Conservation (phyloP, 2,329 filamentous ascomycete genomes). For the Fusarium drepaniforme region DNA sequence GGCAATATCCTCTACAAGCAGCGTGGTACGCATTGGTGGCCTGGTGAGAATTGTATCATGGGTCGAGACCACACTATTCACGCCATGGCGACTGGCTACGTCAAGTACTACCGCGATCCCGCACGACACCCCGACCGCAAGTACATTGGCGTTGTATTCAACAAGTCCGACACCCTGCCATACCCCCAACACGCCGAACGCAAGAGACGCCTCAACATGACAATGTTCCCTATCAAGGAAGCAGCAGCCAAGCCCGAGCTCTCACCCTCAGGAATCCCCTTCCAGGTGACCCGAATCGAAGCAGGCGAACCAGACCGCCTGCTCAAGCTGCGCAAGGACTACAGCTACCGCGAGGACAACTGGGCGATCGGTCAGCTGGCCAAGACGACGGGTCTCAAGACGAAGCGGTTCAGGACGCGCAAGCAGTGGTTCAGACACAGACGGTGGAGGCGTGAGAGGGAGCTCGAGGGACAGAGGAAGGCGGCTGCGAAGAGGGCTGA, state of each 20-base stretch:
- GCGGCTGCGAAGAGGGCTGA: slow-evolving; percentile 50
- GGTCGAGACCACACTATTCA: slow-evolving; percentile 98
- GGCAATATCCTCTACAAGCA: slow-evolving; percentile 99
- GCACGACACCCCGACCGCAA: slow-evolving; percentile 84
- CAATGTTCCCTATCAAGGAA: slow-evolving; percentile 62
- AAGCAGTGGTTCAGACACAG: slow-evolving; percentile 61
- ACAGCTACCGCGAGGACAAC: slow-evolving; percentile 72
- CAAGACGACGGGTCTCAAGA: slow-evolving; percentile 62
- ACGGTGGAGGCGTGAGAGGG: slow-evolving; percentile 57
- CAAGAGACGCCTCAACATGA: slow-evolving; percentile 81
- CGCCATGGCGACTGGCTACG: slow-evolving; percentile 86
- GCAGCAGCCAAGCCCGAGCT: slow-evolving; percentile 53
- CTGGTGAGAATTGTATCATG: slow-evolving; percentile 95
- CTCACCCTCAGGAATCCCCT: slow-evolving; percentile 64
- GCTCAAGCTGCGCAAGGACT: slow-evolving; percentile 64
- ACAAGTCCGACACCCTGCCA: slow-evolving; percentile 84
- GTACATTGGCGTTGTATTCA: slow-evolving; percentile 94
- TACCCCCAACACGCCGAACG: slow-evolving; percentile 80
- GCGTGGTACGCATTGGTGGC: slow-evolving; percentile 92
- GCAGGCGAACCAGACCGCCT: slow-evolving; percentile 59
- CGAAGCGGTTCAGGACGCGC: slow-evolving; percentile 63
- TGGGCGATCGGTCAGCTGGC: slow-evolving; percentile 69
- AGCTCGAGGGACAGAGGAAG: slow-evolving; percentile 56
- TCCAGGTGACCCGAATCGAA: slow-evolving; percentile 57
- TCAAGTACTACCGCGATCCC: slow-evolving; percentile 96